These are phyloP conservation scores for Angophora floribunda DNA, from an alignment of 345 rosid species.

Conservation along the genomic window DNA sequence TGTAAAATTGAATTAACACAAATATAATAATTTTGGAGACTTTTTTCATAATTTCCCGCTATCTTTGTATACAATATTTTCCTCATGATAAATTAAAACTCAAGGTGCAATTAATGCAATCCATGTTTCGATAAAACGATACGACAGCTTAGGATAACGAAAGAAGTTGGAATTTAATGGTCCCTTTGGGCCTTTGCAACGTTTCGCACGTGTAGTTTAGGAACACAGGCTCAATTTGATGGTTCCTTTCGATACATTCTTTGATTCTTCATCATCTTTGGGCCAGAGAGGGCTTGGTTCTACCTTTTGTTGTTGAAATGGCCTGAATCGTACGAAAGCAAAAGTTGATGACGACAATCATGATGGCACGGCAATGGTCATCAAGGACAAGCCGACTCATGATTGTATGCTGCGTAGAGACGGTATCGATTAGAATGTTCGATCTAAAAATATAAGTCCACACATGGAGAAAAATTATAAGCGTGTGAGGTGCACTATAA, in stretches of 20 bases:
- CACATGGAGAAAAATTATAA: no score
- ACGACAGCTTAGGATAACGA: not conserved
- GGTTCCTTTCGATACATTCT: not conserved
- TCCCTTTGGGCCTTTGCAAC: not conserved
- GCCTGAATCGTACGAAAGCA: not conserved
- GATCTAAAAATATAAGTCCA: no score
- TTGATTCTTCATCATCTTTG: not conserved
- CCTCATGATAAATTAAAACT: not conserved
- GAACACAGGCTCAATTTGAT: not conserved
- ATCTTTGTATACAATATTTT: no score
- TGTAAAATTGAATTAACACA: accelerated
- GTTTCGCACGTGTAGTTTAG: not conserved
- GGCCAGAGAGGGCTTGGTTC: not conserved
- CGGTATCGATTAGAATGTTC: no score
- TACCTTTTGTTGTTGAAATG: not conserved
- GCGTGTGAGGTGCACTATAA: no score
- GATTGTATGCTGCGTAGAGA: not conserved
- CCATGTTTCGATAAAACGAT: not conserved
- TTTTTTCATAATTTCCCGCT: no score
- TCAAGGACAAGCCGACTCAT: not conserved
- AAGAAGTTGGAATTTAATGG: not conserved
- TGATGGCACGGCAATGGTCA: not conserved
- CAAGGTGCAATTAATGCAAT: not conserved
- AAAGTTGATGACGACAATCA: not conserved
- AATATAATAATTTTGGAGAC: accelerated